phyloP scores from a whole-genome alignment of 2,329 filamentous ascomycete genomes.

The Pseudocercospora crystallina region DNA sequence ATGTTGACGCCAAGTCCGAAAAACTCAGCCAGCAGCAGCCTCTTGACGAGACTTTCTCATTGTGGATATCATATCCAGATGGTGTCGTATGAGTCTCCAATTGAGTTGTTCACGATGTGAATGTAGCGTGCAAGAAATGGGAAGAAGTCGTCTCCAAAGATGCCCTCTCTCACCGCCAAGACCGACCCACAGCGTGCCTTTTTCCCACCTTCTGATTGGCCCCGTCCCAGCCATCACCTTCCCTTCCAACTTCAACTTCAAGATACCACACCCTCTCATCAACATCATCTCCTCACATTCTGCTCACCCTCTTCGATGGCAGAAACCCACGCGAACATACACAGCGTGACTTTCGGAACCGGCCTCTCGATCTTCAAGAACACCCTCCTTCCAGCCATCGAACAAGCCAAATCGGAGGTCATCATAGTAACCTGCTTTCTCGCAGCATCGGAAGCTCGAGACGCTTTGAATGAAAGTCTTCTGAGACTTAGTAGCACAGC shows the following conservation, averaged over 20 bases:
- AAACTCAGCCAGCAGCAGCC: no score
- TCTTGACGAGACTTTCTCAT: no score
- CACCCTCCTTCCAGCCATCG: constrained; percentile 60
- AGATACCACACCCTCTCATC: not conserved
- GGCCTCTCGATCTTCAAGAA: constrained; percentile 43
- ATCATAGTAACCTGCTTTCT: constrained; percentile 83
- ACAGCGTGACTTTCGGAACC: constrained; percentile 45
- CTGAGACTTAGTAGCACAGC: constrained; percentile 57
- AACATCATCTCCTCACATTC: not conserved
- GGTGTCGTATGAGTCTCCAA: no score
- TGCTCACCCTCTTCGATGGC: constrained; percentile 1
- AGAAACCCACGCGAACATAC: constrained; percentile 26
- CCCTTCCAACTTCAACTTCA: not conserved
- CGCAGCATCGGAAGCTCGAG: constrained; percentile 64
- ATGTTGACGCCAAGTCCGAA: no score
- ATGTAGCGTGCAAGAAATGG: no score
- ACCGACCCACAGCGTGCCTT: no score
- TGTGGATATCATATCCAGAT: no score
- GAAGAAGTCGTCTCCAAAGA: no score
- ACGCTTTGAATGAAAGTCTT: constrained; percentile 59
- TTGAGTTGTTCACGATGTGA: no score
- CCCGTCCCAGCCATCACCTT: not conserved
- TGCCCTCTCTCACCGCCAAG: no score
- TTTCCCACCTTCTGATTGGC: not conserved
- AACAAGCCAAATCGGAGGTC: constrained; percentile 61